Percentiles rank a stretch among this genome's conserved stretches.
phyloP scores from a whole-genome alignment of 2,329 filamentous ascomycete genomes.

The Fusarium duplospermum region DNA sequence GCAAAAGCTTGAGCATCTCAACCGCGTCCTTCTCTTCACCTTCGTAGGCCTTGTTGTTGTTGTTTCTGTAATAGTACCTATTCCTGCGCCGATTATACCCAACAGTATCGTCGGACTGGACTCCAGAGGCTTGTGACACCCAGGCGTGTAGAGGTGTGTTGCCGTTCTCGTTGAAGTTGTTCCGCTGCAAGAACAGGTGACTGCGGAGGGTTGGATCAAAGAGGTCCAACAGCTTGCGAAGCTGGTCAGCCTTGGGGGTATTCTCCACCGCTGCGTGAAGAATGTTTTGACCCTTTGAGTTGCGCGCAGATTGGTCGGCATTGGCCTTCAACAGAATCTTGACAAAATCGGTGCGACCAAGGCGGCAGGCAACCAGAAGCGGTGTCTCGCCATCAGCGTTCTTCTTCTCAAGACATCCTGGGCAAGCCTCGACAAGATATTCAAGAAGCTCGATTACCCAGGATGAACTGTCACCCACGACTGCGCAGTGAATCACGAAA shows the following conservation, averaged over 20 bases:
- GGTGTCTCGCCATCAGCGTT: constrained; percentile 71
- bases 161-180: constrained; percentile 61
- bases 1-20: constrained; percentile 60
- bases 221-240: constrained; percentile 65
- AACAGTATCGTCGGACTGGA: constrained; percentile 4
- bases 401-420: constrained; percentile 72
- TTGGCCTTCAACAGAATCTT: constrained; percentile 74
- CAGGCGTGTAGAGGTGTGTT: constrained; percentile 74
- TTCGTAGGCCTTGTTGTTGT: constrained; percentile 36
- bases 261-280: constrained; percentile 67
- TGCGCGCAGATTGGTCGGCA: constrained; percentile 75
- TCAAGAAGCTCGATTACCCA: constrained; percentile 67
- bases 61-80: constrained; percentile 9
- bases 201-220: constrained; percentile 68
- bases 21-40: constrained; percentile 46
- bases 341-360: constrained; percentile 65
- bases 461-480: constrained; percentile 57
- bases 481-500: constrained; percentile 74
- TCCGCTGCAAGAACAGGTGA: constrained; percentile 70
- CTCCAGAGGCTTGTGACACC: constrained; percentile 53
- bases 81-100: constrained; percentile 13
- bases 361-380: constrained; percentile 72
- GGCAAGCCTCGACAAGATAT: constrained; percentile 73
- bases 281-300: constrained; percentile 72
- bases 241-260: constrained; percentile 48